phyloP scores from a whole-genome alignment of 2,329 filamentous ascomycete genomes.

The Fusarium hostae region DNA sequence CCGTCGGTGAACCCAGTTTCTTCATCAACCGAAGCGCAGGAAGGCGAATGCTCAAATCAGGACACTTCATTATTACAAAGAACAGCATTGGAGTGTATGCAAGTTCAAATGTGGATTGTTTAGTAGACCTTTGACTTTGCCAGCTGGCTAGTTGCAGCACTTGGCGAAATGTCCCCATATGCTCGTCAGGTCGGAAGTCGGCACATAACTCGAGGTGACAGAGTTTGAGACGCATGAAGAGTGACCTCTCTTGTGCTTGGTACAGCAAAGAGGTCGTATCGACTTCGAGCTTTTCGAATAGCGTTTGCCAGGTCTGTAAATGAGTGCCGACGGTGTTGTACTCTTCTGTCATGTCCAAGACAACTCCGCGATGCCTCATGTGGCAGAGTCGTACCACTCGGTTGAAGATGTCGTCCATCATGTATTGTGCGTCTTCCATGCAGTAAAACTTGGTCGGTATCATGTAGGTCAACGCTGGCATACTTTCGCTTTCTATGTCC shows the following conservation, averaged over 20 bases:
- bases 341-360: not conserved
- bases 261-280: not conserved
- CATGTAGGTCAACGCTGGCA: not conserved
- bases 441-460: not conserved
- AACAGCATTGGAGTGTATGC: not conserved
- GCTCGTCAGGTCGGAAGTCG: not conserved
- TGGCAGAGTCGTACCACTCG: not conserved
- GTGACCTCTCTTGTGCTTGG: not conserved
- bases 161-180: not conserved
- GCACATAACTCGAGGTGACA: not conserved
- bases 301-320: not conserved
- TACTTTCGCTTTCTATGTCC: not conserved
- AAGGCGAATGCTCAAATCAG: accelerated
- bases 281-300: not conserved
- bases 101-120: not conserved
- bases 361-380: not conserved
- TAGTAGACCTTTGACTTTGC: not conserved
- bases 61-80: not conserved
- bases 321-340: not conserved
- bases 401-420: constrained; percentile 14
- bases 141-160: not conserved
- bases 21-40: not conserved
- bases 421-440: constrained; percentile 7
- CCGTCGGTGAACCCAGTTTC: not conserved
- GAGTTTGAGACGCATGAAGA: not conserved